Base-by-base conservation (phyloP, 768 basidiomycete species). In the Postia placenta region DNA sequence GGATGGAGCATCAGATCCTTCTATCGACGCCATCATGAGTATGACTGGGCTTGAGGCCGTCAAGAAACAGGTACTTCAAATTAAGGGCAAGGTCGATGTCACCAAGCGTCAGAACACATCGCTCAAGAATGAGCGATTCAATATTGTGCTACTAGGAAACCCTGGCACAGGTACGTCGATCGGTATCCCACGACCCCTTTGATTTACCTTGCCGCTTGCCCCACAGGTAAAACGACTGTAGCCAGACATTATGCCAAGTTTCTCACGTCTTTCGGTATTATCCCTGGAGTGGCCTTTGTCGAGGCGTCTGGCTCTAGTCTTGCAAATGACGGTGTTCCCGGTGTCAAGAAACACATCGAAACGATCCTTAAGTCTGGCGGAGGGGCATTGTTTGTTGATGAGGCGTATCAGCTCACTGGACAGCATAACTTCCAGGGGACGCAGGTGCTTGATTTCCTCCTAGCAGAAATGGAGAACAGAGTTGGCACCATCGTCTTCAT, bases 381-480 rank as follows among this genome's bases (percentile, higher is more conserved):
- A 42, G 85, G 85, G 0, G 68, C 75, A 0, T 72, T 87, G 30
- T 86, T 87, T 59, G 68, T 86, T 24, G 85, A 87, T 55, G 85
- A 87, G 56, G 82, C 85, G 1, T 87, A 87, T 51, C 85, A 84
- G 49, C 72, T 87, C 1, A 73, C 75, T 0, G 43, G 43, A 11
- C 65, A 70, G 25, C 64, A 77, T 54, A 80, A 75, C 54, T 58
- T 57, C 12, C 64, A 69, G 33, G 85, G 85, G 12, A 55, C 65
- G 11, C 75, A 80, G 51, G 82, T 86, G 2, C 71, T 87, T 4
- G 83, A 87, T 52, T 85, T 78, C 57, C 70, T 87, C 0, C 71
- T 87, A 1, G 82, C 85, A 0, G 84, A 87, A 60, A 86, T 87
- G 80, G 83, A 86, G 56, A 85, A 86, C 57, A 71, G 74, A 27